Evolutionary conservation across 352 stramenopile species (phyloP).

Genomic region (Pythium volutum): DNA sequence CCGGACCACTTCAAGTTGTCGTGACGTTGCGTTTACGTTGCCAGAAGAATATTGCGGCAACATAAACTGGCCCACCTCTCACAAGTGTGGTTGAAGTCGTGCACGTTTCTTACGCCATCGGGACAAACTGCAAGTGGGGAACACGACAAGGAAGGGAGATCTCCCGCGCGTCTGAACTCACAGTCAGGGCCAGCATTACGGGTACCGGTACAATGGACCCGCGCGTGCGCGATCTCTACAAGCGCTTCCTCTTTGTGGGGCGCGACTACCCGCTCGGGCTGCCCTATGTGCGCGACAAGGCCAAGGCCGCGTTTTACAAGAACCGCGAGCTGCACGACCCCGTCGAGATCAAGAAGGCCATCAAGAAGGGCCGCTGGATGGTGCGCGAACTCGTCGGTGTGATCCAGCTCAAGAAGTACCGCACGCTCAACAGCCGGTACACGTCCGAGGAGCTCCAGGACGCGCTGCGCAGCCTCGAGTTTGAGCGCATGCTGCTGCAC

Average conservation of each 20-base stretch:
- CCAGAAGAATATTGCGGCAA: neutral
- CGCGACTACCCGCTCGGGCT: constrained; percentile 94
- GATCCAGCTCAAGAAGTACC: constrained; percentile 98
- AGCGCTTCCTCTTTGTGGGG: constrained; percentile 92
- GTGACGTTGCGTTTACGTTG: constrained; percentile 6
- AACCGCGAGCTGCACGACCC: constrained; percentile 69
- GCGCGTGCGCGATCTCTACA: constrained; percentile 95
- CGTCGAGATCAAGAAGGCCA: constrained; percentile 88
- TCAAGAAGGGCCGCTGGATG: constrained; percentile 92
- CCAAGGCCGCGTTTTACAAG: constrained; percentile 90
- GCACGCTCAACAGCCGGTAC: constrained; percentile 93
- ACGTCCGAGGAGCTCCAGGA: constrained; percentile 73
- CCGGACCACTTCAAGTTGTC: neutral
- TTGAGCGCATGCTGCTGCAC: constrained; percentile 20
- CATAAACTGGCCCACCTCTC: constrained; percentile 5
- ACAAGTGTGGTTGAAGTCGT: constrained; percentile 13
- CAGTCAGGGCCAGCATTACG: neutral
- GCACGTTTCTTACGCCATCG: neutral
- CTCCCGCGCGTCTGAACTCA: neutral
- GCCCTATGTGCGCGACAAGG: constrained; percentile 88
- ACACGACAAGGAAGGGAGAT: neutral
- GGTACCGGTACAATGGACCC: constrained; percentile 93
- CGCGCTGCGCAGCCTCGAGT: constrained; percentile 51
- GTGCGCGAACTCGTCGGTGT: constrained; percentile 95
- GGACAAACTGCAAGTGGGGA: neutral